A percentile compares a stretch with the other conserved stretches of the same genome.
Conservation (phyloP, 176 grass and related monocot species). For the Musa beccarii region DNA sequence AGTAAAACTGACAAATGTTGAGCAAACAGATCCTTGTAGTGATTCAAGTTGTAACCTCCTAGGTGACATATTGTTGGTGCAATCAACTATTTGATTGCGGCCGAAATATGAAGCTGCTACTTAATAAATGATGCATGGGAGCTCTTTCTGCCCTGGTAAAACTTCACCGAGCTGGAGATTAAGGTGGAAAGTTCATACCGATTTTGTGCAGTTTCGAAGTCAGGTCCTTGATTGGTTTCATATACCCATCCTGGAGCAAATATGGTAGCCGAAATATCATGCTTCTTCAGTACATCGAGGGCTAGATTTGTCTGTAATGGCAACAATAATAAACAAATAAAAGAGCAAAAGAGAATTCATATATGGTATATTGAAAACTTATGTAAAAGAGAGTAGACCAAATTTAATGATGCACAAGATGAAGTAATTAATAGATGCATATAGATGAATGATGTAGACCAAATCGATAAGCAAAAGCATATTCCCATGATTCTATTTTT, state of each 20-base stretch:
- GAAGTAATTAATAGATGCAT: neutral
- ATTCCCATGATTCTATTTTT: neutral
- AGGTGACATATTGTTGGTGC: no score
- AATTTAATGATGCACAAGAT: neutral
- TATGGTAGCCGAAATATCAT: slow-evolving; percentile 70
- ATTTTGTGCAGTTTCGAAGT: slow-evolving; percentile 79
- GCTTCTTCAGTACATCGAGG: slow-evolving; percentile 81
- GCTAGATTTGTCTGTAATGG: slow-evolving; percentile 63
- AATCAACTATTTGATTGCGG: no score
- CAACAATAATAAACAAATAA: neutral
- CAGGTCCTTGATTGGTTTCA: slow-evolving; percentile 60
- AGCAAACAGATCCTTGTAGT: no score
- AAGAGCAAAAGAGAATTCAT: no score
- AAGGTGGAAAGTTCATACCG: slow-evolving; percentile 32
- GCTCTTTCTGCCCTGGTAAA: no score
- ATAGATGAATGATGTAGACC: neutral
- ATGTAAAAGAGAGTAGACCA: neutral
- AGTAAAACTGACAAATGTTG: no score
- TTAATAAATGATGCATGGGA: no score
- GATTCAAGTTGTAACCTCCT: no score
- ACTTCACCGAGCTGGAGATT: neutral
- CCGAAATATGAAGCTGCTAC: no score
- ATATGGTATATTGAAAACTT: no score
- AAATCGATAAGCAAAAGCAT: neutral
- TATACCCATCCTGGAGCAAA: slow-evolving; percentile 99